Evolutionary conservation across 768 basidiomycete genomes (phyloP).

Genomic region (Hygrophoropsis aurantiaca): DNA sequence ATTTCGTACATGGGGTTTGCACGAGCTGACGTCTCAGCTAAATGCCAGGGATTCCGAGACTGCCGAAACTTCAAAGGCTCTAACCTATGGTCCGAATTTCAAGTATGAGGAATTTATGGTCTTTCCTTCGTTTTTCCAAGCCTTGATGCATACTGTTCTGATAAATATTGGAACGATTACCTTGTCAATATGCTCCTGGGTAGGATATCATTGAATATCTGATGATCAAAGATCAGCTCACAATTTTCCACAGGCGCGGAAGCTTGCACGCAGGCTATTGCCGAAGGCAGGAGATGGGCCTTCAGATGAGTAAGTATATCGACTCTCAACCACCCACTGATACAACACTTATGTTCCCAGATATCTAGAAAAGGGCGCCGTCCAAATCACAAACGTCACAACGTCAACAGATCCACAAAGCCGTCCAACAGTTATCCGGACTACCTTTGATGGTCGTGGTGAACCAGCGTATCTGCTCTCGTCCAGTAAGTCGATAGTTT

Average conservation of each 20-base stretch:
- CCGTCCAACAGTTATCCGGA: slow-evolving; percentile 50
- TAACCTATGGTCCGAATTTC: slow-evolving; percentile 69
- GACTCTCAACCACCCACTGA: slow-evolving; percentile 19
- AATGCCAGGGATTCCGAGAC: no score
- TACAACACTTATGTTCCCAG: slow-evolving; percentile 32
- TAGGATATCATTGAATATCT: neutral
- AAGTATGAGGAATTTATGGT: slow-evolving; percentile 71
- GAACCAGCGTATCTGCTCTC: slow-evolving; percentile 76
- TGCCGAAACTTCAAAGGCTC: no score
- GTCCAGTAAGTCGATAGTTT: slow-evolving; percentile 39
- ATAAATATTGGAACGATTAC: slow-evolving; percentile 16
- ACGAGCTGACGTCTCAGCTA: slow-evolving; percentile 32
- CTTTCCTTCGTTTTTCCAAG: slow-evolving; percentile 38
- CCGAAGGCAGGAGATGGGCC: slow-evolving; percentile 63
- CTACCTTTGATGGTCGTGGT: slow-evolving; percentile 61
- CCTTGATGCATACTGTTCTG: slow-evolving; percentile 40
- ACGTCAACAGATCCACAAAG: slow-evolving; percentile 45
- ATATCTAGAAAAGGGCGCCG: slow-evolving; percentile 54
- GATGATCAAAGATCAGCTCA: slow-evolving; percentile 1
- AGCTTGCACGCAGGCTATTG: slow-evolving; percentile 50
- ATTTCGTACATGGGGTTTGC: slow-evolving; percentile 56
- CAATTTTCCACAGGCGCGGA: slow-evolving; percentile 45
- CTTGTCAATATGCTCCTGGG: slow-evolving; percentile 31
- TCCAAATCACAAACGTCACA: slow-evolving; percentile 71
- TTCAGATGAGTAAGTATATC: slow-evolving; percentile 49